These are phyloP conservation scores for Plasmodium sp. DNA, from an alignment of 169 alveolate genomes.

Conservation along the genomic window DNA sequence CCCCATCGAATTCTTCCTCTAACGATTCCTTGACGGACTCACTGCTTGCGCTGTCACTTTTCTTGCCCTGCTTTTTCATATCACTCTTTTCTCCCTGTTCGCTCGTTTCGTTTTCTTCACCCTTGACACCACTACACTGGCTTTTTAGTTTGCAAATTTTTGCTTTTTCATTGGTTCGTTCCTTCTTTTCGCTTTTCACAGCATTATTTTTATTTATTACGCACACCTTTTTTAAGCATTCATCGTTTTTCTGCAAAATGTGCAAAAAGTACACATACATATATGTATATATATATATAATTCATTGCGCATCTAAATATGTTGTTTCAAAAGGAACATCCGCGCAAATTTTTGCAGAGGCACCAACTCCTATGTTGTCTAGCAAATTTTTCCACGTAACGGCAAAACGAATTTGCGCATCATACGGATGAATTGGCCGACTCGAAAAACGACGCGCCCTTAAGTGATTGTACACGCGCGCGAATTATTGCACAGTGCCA, in stretches of 20 bases:
- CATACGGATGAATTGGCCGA: not conserved
- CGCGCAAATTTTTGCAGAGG: not conserved
- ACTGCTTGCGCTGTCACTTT: constrained; percentile 17
- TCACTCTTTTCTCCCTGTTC: not conserved
- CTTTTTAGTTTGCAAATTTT: constrained; percentile 1
- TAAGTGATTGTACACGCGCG: not conserved
- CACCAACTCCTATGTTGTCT: not conserved
- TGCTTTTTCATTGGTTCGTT: not conserved
- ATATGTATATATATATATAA: not conserved
- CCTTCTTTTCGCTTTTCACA: constrained; percentile 6
- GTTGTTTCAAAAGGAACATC: not conserved
- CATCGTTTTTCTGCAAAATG: constrained; percentile 51
- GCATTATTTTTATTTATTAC: constrained; percentile 11
- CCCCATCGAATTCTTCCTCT: constrained; percentile 2
- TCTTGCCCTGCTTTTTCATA: constrained; percentile 3
- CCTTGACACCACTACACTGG: not conserved
- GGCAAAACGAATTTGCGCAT: not conserved
- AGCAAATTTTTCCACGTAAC: not conserved
- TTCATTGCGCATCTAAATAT: not conserved
- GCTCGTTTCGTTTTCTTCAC: constrained; percentile 12
- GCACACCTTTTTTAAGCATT: constrained; percentile 8
- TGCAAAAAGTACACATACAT: not conserved
- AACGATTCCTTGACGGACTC: constrained; percentile 23
- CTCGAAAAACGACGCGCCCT: not conserved
- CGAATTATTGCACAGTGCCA: not conserved